phyloP scores from a whole-genome alignment of 305 asterid species.

The Striga hermonthica region DNA sequence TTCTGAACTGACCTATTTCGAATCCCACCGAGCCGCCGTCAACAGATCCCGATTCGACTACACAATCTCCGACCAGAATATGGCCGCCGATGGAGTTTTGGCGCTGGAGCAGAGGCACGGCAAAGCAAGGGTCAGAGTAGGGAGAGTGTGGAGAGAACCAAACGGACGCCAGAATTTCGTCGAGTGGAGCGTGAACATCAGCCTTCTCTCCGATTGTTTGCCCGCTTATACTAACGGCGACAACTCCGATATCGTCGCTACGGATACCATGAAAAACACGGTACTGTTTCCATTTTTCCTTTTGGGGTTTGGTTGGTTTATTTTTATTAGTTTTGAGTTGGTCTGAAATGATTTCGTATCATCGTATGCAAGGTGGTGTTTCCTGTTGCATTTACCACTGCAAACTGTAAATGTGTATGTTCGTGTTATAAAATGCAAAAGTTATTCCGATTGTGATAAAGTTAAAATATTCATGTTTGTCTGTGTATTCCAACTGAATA shows the following conservation, averaged over 20 bases:
- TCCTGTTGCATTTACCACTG: too few species aligned
- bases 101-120: slow-evolving; percentile 85
- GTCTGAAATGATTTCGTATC: neutral
- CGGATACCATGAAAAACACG: slow-evolving; percentile 93
- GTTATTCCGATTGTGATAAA: too few species aligned
- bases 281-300: slow-evolving; percentile 32
- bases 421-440: too few species aligned
- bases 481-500: too few species aligned
- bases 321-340: slow-evolving; percentile 5
- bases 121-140: slow-evolving; percentile 81
- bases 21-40: neutral
- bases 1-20: too few species aligned
- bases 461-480: too few species aligned
- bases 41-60: neutral
- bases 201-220: slow-evolving; percentile 84
- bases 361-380: neutral
- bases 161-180: slow-evolving; percentile 63
- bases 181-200: slow-evolving; percentile 82
- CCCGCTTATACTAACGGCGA: slow-evolving; percentile 66
- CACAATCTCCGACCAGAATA: neutral
- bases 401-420: too few species aligned
- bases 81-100: slow-evolving; percentile 39
- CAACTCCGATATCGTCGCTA: slow-evolving; percentile 78
- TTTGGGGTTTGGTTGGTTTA: neutral
- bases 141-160: slow-evolving; percentile 66